Percentiles rank a stretch among this genome's conserved stretches.
phyloP scores from a whole-genome alignment of 1,284 basidiomycete species.

The Cronartium quercuum region DNA sequence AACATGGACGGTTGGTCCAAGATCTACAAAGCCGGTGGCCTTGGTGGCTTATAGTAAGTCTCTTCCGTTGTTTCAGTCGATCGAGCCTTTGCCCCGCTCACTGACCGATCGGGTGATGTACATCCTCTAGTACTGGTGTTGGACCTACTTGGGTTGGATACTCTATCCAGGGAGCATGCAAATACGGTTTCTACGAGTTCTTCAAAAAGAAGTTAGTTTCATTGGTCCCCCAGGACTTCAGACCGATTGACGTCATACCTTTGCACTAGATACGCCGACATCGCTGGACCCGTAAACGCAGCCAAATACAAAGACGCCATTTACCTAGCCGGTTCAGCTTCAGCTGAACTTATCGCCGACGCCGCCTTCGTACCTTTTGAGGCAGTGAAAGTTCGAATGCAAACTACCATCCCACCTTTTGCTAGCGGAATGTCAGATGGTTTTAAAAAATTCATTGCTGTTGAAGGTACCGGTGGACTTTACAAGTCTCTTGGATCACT shows the following conservation, averaged over 20 bases:
- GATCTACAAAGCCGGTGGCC: conserved; percentile 46
- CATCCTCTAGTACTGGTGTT: conserved; percentile 45
- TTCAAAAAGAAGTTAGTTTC: conserved; percentile 41
- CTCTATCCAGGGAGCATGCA: conserved; percentile 48
- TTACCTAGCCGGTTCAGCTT: conserved; percentile 49
- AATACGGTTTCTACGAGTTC: conserved; percentile 49
- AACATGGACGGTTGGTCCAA: conserved; percentile 48
- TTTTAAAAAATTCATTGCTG: conserved; percentile 45
- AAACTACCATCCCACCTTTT: conserved; percentile 48
- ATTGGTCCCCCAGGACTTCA: not conserved
- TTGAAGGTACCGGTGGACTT: conserved; percentile 46
- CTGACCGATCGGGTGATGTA: not conserved
- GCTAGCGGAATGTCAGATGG: conserved; percentile 44
- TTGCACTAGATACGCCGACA: conserved; percentile 46
- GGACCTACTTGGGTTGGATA: conserved; percentile 47
- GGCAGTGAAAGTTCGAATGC: conserved; percentile 49
- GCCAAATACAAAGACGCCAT: conserved; percentile 49
- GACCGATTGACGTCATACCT: conserved; percentile 1
- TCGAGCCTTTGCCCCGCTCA: not conserved
- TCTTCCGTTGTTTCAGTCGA: not conserved
- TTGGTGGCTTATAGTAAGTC: conserved; percentile 46
- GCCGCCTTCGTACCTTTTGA: conserved; percentile 47
- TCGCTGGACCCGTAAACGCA: conserved; percentile 47
- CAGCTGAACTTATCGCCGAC: conserved; percentile 48
- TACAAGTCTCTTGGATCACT: conserved; percentile 49